Percentiles rank a stretch among this genome's conserved stretches.
Conservation (phyloP, 2,329 filamentous ascomycete genomes). For the Bipolaris bicolor region DNA sequence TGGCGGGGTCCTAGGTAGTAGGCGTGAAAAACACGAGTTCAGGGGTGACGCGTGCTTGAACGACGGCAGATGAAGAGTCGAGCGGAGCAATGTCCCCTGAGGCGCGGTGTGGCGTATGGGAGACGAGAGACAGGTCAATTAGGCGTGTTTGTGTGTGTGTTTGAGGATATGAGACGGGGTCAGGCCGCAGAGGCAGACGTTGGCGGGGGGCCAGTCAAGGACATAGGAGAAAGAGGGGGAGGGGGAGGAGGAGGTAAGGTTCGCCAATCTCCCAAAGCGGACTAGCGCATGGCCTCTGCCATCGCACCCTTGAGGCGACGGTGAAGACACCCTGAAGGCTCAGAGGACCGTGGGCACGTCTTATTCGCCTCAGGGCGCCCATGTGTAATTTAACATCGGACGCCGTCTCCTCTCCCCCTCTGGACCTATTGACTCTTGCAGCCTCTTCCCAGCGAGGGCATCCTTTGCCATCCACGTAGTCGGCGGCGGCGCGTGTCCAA, state of each 20-base stretch:
- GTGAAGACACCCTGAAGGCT: conserved; percentile 8
- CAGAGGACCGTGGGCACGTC: neutral
- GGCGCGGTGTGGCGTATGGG: too few relatives aligned
- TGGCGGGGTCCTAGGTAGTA: neutral
- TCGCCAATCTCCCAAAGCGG: neutral
- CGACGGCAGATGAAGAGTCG: conserved; percentile 2
- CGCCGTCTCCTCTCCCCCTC: conserved; percentile 5
- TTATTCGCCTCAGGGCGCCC: conserved; percentile 10
- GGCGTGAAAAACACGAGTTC: conserved; percentile 7
- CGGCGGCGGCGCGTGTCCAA: neutral
- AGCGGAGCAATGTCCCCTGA: neutral
- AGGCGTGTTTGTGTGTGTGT: neutral
- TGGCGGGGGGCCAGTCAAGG: neutral
- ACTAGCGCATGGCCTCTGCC: conserved; percentile 12
- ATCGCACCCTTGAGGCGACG: neutral
- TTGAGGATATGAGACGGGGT: neutral
- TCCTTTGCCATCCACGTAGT: too few relatives aligned
- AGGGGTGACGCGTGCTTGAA: conserved; percentile 5
- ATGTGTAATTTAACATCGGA: conserved; percentile 16
- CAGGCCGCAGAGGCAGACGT: neutral
- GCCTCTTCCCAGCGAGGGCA: neutral
- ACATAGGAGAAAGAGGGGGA: neutral
- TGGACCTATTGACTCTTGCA: conserved; percentile 4
- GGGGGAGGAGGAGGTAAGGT: conserved; percentile 6
- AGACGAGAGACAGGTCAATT: neutral